A percentile compares a stretch with the other conserved stretches of the same genome.
Conservation (phyloP, 2,329 filamentous ascomycete species). For the Fusarium coicis region DNA sequence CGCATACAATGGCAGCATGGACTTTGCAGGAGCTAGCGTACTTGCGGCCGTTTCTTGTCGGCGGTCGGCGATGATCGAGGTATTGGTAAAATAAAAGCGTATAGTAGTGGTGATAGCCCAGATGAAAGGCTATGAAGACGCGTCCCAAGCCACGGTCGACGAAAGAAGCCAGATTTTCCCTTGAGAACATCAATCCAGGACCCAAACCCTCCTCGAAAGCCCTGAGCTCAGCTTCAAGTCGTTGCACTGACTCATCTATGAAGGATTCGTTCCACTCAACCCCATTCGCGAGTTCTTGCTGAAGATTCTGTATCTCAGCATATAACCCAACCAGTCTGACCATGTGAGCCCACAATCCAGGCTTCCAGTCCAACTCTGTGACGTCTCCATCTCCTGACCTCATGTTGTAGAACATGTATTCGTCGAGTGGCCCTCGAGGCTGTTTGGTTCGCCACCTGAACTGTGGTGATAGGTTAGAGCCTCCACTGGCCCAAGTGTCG, state of each 20-base stretch:
- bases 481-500: conserved; percentile 50
- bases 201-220: conserved; percentile 42
- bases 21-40: conserved; percentile 47
- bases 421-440: conserved; percentile 46
- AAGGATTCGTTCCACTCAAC: conserved; percentile 45
- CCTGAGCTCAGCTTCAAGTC: conserved; percentile 34
- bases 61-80: conserved; percentile 46
- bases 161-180: conserved; percentile 43
- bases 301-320: conserved; percentile 47
- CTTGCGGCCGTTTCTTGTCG: conserved; percentile 43
- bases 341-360: conserved; percentile 50
- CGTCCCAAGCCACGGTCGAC: conserved; percentile 43
- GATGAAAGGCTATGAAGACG: conserved; percentile 49
- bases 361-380: conserved; percentile 31
- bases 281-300: conserved; percentile 43
- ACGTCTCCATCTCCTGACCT: conserved; percentile 37
- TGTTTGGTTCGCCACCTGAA: conserved; percentile 33
- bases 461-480: conserved; percentile 44
- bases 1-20: conserved; percentile 46
- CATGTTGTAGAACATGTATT: conserved; percentile 40
- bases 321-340: conserved; percentile 48
- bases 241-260: conserved; percentile 38
- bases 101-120: conserved; percentile 50
- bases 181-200: conserved; percentile 33
- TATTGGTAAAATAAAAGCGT: conserved; percentile 50